Evolutionary conservation across 2,329 filamentous ascomycete genomes (phyloP).

Genomic region (Xylaria sp.): DNA sequence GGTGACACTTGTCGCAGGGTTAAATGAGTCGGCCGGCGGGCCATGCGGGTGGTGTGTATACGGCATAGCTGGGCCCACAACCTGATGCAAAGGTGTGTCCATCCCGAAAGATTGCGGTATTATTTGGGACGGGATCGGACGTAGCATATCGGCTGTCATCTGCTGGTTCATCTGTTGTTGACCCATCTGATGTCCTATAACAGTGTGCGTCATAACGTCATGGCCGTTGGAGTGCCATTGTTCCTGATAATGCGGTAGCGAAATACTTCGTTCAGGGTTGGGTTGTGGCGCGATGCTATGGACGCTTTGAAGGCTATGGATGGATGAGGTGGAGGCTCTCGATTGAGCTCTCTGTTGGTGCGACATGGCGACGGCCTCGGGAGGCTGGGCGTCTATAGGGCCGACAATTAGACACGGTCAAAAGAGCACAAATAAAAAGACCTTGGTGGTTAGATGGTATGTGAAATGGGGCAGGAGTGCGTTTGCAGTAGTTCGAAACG

Average conservation of each 20-base stretch:
- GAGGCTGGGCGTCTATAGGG: constrained; percentile 44
- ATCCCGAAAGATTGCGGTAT: constrained; percentile 60
- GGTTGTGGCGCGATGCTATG: constrained; percentile 58
- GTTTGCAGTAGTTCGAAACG: constrained; percentile 1
- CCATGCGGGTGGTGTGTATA: constrained; percentile 61
- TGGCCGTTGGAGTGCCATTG: constrained; percentile 63
- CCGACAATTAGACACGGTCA: constrained; percentile 34
- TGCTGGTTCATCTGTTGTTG: constrained; percentile 49
- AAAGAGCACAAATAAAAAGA: constrained; percentile 17
- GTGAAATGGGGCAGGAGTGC: background rate
- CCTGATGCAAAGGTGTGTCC: constrained; percentile 60
- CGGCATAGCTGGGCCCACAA: constrained; percentile 57
- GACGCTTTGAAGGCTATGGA: constrained; percentile 57
- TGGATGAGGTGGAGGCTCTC: constrained; percentile 66
- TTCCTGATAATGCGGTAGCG: constrained; percentile 48
- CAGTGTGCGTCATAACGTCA: constrained; percentile 48
- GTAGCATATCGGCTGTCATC: constrained; percentile 67
- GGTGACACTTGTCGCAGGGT: constrained; percentile 63
- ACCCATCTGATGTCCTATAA: constrained; percentile 42
- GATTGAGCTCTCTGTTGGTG: constrained; percentile 62
- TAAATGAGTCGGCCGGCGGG: constrained; percentile 65
- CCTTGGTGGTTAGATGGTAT: background rate
- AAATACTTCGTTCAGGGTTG: constrained; percentile 61
- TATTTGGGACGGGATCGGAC: constrained; percentile 63
- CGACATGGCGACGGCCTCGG: constrained; percentile 51